Conservation (phyloP, 2,329 filamentous ascomycete species). For the Corynespora cassiicola region DNA sequence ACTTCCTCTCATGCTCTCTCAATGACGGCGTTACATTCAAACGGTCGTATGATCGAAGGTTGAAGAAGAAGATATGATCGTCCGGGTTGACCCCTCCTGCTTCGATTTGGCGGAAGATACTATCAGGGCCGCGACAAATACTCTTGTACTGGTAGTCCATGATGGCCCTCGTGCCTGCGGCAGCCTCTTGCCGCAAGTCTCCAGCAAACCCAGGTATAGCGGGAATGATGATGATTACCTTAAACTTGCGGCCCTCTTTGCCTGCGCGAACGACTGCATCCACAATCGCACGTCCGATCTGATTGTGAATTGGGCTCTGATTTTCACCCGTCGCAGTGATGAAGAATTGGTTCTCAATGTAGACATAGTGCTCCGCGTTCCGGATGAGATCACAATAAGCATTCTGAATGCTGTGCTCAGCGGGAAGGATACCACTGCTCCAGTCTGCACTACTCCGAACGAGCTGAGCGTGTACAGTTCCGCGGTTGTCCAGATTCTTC, state of each 20-base stretch:
- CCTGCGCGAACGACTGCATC: conserved; percentile 84
- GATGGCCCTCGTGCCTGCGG: conserved; percentile 83
- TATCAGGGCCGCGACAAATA: conserved; percentile 88
- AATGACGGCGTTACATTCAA: conserved; percentile 82
- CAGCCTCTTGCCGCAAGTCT: conserved; percentile 82
- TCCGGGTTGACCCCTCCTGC: conserved; percentile 76
- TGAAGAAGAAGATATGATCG: conserved; percentile 91
- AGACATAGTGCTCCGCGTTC: conserved; percentile 89
- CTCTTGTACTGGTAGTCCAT: conserved; percentile 99
- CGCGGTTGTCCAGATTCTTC: conserved; percentile 66
- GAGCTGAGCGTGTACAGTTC: conserved; percentile 81
- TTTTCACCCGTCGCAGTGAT: conserved; percentile 84
- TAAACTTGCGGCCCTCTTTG: conserved; percentile 85
- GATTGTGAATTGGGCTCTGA: conserved; percentile 85
- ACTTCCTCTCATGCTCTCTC: conserved; percentile 76
- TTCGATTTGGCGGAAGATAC: conserved; percentile 81
- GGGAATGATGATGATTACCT: conserved; percentile 88
- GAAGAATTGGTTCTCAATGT: conserved; percentile 99
- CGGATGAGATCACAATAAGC: conserved; percentile 85
- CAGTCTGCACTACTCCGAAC: conserved; percentile 92
- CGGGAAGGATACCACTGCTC: conserved; percentile 83
- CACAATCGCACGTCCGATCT: conserved; percentile 86
- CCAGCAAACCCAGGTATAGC: conserved; percentile 94
- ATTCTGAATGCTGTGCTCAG: conserved; percentile 85
- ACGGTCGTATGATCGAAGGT: conserved; percentile 89